A percentile compares a stretch with the other conserved stretches of the same genome.
Evolutionary conservation across 129 eudicot genomes (phyloP).

Genomic region (Lactuca sativa): DNA sequence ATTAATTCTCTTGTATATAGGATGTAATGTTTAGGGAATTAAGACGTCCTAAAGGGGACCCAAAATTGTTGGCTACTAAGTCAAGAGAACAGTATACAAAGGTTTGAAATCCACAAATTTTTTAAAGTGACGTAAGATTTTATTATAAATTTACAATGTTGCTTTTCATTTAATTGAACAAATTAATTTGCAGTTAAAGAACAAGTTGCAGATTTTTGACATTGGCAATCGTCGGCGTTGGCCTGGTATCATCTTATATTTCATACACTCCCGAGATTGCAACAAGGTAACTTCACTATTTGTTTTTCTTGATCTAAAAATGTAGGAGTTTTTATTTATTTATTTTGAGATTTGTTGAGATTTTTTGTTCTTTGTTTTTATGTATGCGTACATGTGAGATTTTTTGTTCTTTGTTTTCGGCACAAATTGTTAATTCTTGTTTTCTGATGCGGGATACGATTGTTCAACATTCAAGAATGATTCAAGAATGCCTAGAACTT

Average conservation of each 20-base stretch:
- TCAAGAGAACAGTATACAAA: constrained; percentile 77
- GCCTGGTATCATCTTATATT: constrained; percentile 76
- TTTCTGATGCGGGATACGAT: no score
- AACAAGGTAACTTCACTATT: constrained; percentile 51
- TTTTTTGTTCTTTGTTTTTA: no score
- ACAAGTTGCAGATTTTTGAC: constrained; percentile 73
- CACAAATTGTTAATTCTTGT: no score
- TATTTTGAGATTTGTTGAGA: no score
- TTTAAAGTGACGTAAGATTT: constrained; percentile 2
- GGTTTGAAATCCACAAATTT: constrained; percentile 35
- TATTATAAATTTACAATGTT: background rate
- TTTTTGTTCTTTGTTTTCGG: no score
- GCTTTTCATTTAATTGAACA: background rate
- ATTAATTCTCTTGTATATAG: constrained; percentile 33
- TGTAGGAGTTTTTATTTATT: no score
- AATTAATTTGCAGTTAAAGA: constrained; percentile 67
- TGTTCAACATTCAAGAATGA: no score
- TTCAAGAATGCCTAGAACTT: no score
- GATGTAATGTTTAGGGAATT: constrained; percentile 76
- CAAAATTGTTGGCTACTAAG: constrained; percentile 79
- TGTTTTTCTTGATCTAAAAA: no score
- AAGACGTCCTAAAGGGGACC: constrained; percentile 68
- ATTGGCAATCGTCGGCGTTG: constrained; percentile 80
- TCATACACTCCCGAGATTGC: constrained; percentile 93
- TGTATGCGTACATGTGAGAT: no score